Percentiles rank a stretch among this genome's conserved stretches.
These are phyloP conservation scores for Cyclotella cryptica DNA, from an alignment of 108 stramenopile genomes.

Conservation along the genomic window DNA sequence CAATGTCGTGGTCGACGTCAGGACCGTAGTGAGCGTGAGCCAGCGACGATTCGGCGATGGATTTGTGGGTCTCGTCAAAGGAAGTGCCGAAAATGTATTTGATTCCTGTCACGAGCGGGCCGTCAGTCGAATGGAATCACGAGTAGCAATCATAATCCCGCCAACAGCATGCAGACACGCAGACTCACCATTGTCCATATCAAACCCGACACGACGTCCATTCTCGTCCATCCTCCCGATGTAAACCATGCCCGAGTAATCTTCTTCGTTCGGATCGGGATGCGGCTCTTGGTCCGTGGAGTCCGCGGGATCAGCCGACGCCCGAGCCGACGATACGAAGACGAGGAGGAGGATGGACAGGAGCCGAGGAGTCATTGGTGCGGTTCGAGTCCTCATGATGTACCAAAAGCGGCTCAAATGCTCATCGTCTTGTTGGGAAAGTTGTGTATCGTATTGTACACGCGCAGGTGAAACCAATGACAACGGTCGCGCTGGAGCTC, in stretches of 20 bases:
- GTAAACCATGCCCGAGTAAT: slow-evolving; percentile 80
- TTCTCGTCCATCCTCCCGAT: slow-evolving; percentile 50
- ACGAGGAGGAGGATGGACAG: not conserved
- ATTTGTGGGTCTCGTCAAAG: slow-evolving; percentile 69
- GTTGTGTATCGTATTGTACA: too few relatives aligned
- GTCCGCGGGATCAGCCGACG: not conserved
- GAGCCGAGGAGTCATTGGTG: not conserved
- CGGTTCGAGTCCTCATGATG: not conserved
- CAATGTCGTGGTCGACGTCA: slow-evolving; percentile 64
- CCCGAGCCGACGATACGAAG: not conserved
- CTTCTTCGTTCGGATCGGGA: slow-evolving; percentile 87
- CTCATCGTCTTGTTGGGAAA: too few relatives aligned
- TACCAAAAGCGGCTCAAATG: too few relatives aligned
- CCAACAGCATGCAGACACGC: slow-evolving; percentile 4
- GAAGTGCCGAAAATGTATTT: slow-evolving; percentile 84
- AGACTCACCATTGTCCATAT: slow-evolving; percentile 39
- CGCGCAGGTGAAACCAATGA: too few relatives aligned
- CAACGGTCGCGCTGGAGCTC: too few relatives aligned
- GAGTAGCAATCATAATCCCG: slow-evolving; percentile 46
- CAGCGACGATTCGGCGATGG: slow-evolving; percentile 73
- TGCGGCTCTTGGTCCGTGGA: slow-evolving; percentile 52
- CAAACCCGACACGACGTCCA: slow-evolving; percentile 46
- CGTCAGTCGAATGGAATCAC: not conserved
- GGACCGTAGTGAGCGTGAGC: slow-evolving; percentile 57
- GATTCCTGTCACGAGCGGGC: slow-evolving; percentile 57